Conservation (phyloP, 2,329 filamentous ascomycete species). For the Phialocephala sp. region DNA sequence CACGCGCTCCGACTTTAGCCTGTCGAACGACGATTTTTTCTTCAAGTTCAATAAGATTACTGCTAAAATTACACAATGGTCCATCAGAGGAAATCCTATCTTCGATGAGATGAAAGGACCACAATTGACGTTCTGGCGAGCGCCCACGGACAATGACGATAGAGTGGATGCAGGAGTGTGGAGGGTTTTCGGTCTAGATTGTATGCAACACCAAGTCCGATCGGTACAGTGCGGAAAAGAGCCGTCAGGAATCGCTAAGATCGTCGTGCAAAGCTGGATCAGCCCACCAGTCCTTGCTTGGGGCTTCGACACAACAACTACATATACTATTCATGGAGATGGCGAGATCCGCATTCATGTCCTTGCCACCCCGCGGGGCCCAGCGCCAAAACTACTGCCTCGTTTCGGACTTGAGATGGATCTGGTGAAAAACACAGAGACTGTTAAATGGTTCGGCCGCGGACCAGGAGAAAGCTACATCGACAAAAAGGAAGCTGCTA, state of each 20-base stretch:
- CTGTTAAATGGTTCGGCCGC: slow-evolving; percentile 67
- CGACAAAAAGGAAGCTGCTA: slow-evolving; percentile 60
- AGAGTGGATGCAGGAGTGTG: slow-evolving; percentile 61
- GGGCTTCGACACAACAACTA: slow-evolving; percentile 55
- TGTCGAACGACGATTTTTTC: slow-evolving; percentile 19
- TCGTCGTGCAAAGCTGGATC: slow-evolving; percentile 55
- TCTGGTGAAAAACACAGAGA: slow-evolving; percentile 52
- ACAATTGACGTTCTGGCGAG: slow-evolving; percentile 64
- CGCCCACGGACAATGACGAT: slow-evolving; percentile 69
- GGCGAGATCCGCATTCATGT: slow-evolving; percentile 55
- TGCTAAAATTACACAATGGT: slow-evolving; percentile 20
- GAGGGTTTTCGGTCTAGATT: slow-evolving; percentile 57
- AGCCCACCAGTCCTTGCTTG: slow-evolving; percentile 67
- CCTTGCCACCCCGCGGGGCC: slow-evolving; percentile 52
- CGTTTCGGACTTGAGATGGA: slow-evolving; percentile 65
- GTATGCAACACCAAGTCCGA: slow-evolving; percentile 53
- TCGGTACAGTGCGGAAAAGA: slow-evolving; percentile 44
- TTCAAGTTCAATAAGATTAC: slow-evolving; percentile 21
- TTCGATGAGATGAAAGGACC: slow-evolving; percentile 44
- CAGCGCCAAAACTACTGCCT: slow-evolving; percentile 59
- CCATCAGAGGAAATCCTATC: slow-evolving; percentile 21
- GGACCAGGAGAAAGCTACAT: slow-evolving; percentile 70
- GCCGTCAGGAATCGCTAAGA: slow-evolving; percentile 41
- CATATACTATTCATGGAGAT: slow-evolving; percentile 56
- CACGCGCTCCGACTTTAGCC: neutral